Base-by-base conservation (phyloP, 2,329 filamentous ascomycete genomes). In the Aulographum hederae region DNA sequence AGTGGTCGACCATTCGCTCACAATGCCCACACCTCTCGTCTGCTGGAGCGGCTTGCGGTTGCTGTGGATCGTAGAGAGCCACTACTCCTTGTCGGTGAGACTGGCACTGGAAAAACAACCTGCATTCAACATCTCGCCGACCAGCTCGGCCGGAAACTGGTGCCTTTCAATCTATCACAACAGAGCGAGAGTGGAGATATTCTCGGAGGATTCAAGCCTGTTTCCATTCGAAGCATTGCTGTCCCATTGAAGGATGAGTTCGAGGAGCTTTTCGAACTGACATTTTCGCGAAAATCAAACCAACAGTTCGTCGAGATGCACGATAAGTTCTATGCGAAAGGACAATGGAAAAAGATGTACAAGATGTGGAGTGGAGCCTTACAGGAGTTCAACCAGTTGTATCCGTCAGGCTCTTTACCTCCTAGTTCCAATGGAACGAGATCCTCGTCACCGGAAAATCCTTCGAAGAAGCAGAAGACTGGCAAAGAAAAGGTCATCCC, bases 101-200 rank as follows among this genome's bases (percentile, higher is more conserved):
- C 89, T 5, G 89, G 89, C 60, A 94, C 93, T 31, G 89, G 89
- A 44, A 99, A 99, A 56, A 99, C 89, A 0, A 93, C 89, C 0
- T 79, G 89, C 17, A 76, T 98, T 11, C 89, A 99, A 51, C 84
- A 94, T 47, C 62, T 99, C 34, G 84, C 89, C 0, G 74, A 78
- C 35, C 68, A 77, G 3, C 65, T 94, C 18, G 81, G 85, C 2
- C 78, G 84, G 47, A 91, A 81, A 44, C 67, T 99, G 10, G 78
- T 84, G 0, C 81, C 85, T 3, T 84, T 98, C 47, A 99, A 99
- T 47, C 54, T 99, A 48, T 98, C 89, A 0, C 91, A 98, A 49
- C 91, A 99, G 51, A 95, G 85, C 46, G 91, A 99, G 54, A 85
- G 79, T 26, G 80, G 85, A n/a, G 89, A 99, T 56, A 60, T 99